These are phyloP conservation scores for Ananas comosus DNA, from an alignment of 176 grass and related monocot species.

Conservation along the genomic window DNA sequence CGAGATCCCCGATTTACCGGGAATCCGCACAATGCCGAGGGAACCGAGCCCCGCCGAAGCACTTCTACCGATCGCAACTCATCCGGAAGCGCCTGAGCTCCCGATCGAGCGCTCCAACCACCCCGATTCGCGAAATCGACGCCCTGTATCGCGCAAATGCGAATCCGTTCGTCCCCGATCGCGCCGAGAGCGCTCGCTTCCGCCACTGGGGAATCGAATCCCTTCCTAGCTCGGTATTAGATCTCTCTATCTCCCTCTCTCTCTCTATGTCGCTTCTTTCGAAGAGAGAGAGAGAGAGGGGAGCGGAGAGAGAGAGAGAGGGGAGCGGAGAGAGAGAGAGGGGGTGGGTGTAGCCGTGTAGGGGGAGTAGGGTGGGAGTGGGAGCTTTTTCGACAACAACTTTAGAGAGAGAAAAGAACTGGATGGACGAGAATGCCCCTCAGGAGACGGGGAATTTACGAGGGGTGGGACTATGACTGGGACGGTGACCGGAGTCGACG, in stretches of 20 bases:
- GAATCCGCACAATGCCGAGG: not conserved
- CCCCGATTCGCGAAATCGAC: not conserved
- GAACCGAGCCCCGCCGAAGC: not conserved
- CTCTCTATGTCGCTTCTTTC: not conserved
- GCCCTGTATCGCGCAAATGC: no score
- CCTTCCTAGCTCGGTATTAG: not conserved
- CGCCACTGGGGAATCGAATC: slow-evolving; percentile 14
- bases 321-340: slow-evolving; percentile 5
- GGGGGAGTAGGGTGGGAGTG: slow-evolving; percentile 21
- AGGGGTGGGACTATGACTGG: no score
- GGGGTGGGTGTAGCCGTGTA: not conserved
- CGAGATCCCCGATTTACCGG: slow-evolving; percentile 20
- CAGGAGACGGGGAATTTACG: not conserved
- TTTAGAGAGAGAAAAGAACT: not conserved
- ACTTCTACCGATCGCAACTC: not conserved
- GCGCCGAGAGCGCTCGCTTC: not conserved
- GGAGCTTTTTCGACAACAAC: slow-evolving; percentile 28
- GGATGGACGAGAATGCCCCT: slow-evolving; percentile 9
- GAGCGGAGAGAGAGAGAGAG: slow-evolving; percentile 7
- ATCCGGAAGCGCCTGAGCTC: not conserved
- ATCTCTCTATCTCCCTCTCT: not conserved
- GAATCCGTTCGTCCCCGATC: no score
- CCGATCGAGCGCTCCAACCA: not conserved
- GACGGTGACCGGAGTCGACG: no score
- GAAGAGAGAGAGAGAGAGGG: slow-evolving; percentile 4